A percentile compares a stretch with the other conserved stretches of the same genome.
Evolutionary conservation across 2,329 filamentous ascomycete species (phyloP).

Genomic region (Penicillium sp.): DNA sequence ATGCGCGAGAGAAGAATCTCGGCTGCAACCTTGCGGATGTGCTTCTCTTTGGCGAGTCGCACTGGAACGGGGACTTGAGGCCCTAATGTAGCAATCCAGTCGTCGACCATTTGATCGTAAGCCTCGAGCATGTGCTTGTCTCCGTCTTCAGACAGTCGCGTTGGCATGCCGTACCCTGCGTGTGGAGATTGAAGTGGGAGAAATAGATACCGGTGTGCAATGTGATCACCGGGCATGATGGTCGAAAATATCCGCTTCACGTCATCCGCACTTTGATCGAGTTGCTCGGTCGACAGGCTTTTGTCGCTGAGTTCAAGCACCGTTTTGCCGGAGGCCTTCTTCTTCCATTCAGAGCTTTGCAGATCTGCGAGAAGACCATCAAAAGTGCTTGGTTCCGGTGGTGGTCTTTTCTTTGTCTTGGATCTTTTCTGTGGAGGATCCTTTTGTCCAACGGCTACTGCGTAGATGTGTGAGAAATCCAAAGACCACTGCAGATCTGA

Average conservation of each 20-base stretch:
- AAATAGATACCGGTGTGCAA: conserved; percentile 17
- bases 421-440: neutral
- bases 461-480: conserved; percentile 21
- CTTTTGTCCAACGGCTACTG: conserved; percentile 22
- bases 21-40: conserved; percentile 37
- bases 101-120: conserved; percentile 39
- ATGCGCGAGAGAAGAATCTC: conserved; percentile 41
- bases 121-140: conserved; percentile 26
- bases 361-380: conserved; percentile 26
- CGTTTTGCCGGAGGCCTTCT: conserved; percentile 25
- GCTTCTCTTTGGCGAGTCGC: conserved; percentile 41
- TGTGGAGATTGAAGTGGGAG: conserved; percentile 22
- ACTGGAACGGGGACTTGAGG: conserved; percentile 36
- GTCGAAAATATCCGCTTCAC: conserved; percentile 29
- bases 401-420: neutral
- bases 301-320: conserved; percentile 36
- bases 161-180: conserved; percentile 12
- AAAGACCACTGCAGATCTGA: conserved; percentile 30
- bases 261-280: conserved; percentile 37
- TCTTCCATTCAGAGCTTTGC: conserved; percentile 4
- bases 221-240: conserved; percentile 7
- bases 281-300: conserved; percentile 34
- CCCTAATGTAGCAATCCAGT: conserved; percentile 39
- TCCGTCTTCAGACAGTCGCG: conserved; percentile 1
- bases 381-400: conserved; percentile 18